These are phyloP conservation scores for Linderniella brevidens DNA, from an alignment of 257 asterid species.

Conservation along the genomic window DNA sequence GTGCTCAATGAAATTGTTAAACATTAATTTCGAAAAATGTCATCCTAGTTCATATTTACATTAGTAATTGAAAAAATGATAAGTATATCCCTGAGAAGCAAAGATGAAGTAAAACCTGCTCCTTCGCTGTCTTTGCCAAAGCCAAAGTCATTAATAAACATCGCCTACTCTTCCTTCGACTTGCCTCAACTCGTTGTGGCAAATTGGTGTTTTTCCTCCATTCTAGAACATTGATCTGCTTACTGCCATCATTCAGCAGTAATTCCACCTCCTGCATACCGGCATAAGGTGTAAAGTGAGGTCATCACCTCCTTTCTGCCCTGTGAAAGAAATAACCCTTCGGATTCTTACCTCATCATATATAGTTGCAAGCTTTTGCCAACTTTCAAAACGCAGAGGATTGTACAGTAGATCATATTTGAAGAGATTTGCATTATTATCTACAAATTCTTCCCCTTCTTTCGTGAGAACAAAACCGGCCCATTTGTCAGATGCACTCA, in stretches of 20 bases:
- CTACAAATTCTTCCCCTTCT: constrained; percentile 90
- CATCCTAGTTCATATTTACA: constrained; percentile 7
- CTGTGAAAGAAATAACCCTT: constrained; percentile 14
- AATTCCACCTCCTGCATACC: constrained; percentile 88
- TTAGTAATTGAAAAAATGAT: neutral
- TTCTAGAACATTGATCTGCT: constrained; percentile 77
- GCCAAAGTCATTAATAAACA: constrained; percentile 95
- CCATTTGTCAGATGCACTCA: constrained; percentile 93
- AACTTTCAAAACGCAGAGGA: constrained; percentile 84
- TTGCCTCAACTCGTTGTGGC: constrained; percentile 90
- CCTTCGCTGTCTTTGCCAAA: constrained; percentile 57
- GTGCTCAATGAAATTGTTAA: no score
- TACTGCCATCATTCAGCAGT: constrained; percentile 94
- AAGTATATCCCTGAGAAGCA: constrained; percentile 1
- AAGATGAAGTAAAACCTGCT: constrained; percentile 50
- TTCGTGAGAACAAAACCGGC: constrained; percentile 94
- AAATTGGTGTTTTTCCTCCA: constrained; percentile 72
- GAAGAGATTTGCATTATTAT: constrained; percentile 72
- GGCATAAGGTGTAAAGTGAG: no score
- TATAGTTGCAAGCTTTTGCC: constrained; percentile 93
- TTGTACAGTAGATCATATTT: constrained; percentile 86
- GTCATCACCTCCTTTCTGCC: constrained; percentile 7
- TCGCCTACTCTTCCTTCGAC: constrained; percentile 93
- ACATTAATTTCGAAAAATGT: constrained; percentile 5
- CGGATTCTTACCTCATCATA: constrained; percentile 70